These are phyloP conservation scores for Colletotrichum horii DNA, from an alignment of 2,329 filamentous ascomycete species.

Conservation along the genomic window DNA sequence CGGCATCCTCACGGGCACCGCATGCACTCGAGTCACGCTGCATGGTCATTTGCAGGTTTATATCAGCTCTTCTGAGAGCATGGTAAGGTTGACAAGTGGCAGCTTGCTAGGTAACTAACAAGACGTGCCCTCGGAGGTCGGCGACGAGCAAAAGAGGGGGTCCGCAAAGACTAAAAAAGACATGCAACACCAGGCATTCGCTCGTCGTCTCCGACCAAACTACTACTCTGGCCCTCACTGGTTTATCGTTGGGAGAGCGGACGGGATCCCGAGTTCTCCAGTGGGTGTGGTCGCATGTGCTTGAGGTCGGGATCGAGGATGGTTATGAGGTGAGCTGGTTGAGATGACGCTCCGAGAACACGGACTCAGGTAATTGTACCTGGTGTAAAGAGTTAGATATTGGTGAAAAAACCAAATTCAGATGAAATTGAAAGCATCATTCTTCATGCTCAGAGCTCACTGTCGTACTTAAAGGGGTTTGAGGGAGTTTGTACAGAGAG, in stretches of 20 bases:
- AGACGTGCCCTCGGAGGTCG: not conserved
- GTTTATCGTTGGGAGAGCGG: constrained; percentile 17
- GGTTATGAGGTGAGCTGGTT: not conserved
- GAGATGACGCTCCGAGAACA: too few relatives aligned
- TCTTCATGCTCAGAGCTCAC: too few relatives aligned
- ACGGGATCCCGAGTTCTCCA: constrained; percentile 18
- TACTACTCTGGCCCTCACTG: constrained; percentile 15
- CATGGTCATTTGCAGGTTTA: too few relatives aligned
- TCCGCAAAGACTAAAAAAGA: not conserved
- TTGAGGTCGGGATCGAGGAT: accelerated
- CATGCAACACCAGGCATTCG: constrained; percentile 16
- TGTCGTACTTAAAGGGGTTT: not conserved
- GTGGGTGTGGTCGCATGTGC: constrained; percentile 16
- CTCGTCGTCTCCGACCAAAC: constrained; percentile 4
- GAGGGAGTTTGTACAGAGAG: not conserved
- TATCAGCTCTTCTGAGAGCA: not conserved
- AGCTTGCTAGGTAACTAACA: not conserved
- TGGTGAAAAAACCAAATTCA: not conserved
- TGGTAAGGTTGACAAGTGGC: not conserved
- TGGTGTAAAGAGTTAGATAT: too few relatives aligned
- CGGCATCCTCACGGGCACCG: not conserved
- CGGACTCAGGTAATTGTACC: too few relatives aligned
- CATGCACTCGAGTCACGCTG: not conserved
- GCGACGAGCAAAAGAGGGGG: not conserved
- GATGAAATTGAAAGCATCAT: too few relatives aligned